phyloP scores from a whole-genome alignment of 208 protist genomes.

The Porcisia hertigi region DNA sequence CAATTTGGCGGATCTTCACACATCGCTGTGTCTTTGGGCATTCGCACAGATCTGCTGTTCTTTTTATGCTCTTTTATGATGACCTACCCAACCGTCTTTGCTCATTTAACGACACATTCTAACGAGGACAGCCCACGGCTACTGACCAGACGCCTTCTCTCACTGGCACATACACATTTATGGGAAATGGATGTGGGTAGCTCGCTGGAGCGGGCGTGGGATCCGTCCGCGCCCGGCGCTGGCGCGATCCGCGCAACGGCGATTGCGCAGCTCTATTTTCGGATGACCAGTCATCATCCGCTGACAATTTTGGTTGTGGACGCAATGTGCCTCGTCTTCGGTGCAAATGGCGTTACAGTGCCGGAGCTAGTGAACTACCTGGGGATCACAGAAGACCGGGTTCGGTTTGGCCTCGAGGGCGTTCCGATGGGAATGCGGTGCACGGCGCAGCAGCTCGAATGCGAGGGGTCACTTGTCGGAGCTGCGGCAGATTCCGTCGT shows the following conservation, averaged over 20 bases:
- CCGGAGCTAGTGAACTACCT: constrained; percentile 72
- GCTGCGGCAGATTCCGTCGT: neutral
- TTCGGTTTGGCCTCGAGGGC: constrained; percentile 49
- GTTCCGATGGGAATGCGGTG: constrained; percentile 71
- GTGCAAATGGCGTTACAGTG: constrained; percentile 62
- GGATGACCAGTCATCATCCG: constrained; percentile 58
- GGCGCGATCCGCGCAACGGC: constrained; percentile 68
- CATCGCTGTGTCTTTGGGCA: neutral
- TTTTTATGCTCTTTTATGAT: neutral
- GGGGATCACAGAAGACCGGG: constrained; percentile 49
- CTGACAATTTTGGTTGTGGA: constrained; percentile 73
- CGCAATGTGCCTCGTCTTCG: constrained; percentile 72
- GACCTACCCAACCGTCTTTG: neutral
- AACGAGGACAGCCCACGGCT: neutral
- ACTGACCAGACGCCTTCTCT: neutral
- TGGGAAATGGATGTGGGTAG: neutral
- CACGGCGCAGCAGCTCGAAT: constrained; percentile 55
- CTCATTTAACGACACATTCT: neutral
- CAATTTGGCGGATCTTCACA: neutral
- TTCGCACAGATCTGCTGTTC: too few species aligned
- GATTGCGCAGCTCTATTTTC: constrained; percentile 82
- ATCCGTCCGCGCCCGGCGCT: constrained; percentile 67
- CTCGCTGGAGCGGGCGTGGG: constrained; percentile 38
- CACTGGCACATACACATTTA: neutral
- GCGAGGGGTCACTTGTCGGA: constrained; percentile 8